Base-by-base conservation (phyloP, 1,284 basidiomycete species). In the Ganoderma sinense region DNA sequence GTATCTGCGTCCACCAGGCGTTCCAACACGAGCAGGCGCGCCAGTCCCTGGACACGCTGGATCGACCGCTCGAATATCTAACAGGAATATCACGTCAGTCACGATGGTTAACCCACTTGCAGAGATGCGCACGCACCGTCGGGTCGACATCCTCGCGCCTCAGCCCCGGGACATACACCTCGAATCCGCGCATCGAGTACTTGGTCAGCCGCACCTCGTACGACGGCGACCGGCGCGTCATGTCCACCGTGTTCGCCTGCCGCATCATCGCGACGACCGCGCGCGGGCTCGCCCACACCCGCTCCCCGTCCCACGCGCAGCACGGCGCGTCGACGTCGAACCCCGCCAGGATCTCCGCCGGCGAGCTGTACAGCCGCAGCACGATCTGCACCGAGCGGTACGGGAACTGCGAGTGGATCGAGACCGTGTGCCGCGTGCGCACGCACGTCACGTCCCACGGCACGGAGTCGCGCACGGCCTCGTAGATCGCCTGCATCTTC, bases 391-490 rank as follows among this genome's bases (percentile, higher is more conserved):
- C 81, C 16, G 84, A 84, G 39, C 88, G 86, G 72, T 89, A 89
- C 0, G 88, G 88, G 74, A 88, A 89, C 81, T 89, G 88, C 29
- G 87, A 88, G 75, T 90, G 85, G 73, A 91, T 89, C 10, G 88
- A 89, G 53, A 89, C 81, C 0, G 88, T 88, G 73, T 91, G 87
- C 78, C 87, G 89, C 64, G 88, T 89, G 51, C 88, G 84, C 67
- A 90, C 85, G 68, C 88, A 89, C 23, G 88, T 89, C 14, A 88
- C 87, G 75, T 89, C 89, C 88, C 88, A 90, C 31, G 88, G 88
- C 31, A 90, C 84, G 2, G 88, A 87, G 74, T 89, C 87, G 33
- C 88, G 81, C 20, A 91, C 87, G 6, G 88, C 88, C 74, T 89
- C 86, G 73, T 87, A 90, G 43, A 91, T 89, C 26, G 79, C 71